phyloP scores from a whole-genome alignment of 768 basidiomycete species.

The Boletus eberwhitei region DNA sequence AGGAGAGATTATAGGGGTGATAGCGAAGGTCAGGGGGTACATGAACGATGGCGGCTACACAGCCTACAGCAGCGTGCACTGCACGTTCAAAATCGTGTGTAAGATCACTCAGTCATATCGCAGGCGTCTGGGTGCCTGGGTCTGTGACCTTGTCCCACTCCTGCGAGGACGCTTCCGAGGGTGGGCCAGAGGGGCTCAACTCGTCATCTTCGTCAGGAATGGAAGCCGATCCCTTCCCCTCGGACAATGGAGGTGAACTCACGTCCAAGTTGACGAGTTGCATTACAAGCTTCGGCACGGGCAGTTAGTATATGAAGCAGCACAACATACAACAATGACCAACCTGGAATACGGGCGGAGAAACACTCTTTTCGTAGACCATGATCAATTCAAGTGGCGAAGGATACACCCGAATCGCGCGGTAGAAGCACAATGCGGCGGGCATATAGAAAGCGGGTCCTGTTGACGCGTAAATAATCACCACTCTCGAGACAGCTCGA shows the following conservation, averaged over 20 bases:
- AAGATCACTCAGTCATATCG: slow-evolving; percentile 34
- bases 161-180: slow-evolving; percentile 84
- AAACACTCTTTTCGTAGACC: slow-evolving; percentile 91
- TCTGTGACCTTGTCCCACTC: slow-evolving; percentile 90
- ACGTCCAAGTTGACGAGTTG: slow-evolving; percentile 87
- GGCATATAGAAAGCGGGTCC: slow-evolving; percentile 76
- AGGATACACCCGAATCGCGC: slow-evolving; percentile 92
- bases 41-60: slow-evolving; percentile 29
- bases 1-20: slow-evolving; percentile 18
- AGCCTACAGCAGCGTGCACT: slow-evolving; percentile 30
- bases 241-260: slow-evolving; percentile 56
- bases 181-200: slow-evolving; percentile 65
- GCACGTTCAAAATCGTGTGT: slow-evolving; percentile 28
- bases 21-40: slow-evolving; percentile 19
- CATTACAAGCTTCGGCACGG: slow-evolving; percentile 55
- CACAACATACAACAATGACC: slow-evolving; percentile 8
- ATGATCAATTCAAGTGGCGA: slow-evolving; percentile 90
- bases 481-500: not conserved
- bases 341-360: slow-evolving; percentile 76
- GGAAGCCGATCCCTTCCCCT: slow-evolving; percentile 23
- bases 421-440: slow-evolving; percentile 88
- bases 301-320: slow-evolving; percentile 6
- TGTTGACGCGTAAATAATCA: slow-evolving; percentile 30
- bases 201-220: slow-evolving; percentile 50
- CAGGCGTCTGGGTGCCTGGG: slow-evolving; percentile 55